Evolutionary conservation across 1,284 basidiomycete genomes (phyloP), one percentile per base, ranked within the genome.

Genomic region (Ceratobasidium sp.): DNA sequence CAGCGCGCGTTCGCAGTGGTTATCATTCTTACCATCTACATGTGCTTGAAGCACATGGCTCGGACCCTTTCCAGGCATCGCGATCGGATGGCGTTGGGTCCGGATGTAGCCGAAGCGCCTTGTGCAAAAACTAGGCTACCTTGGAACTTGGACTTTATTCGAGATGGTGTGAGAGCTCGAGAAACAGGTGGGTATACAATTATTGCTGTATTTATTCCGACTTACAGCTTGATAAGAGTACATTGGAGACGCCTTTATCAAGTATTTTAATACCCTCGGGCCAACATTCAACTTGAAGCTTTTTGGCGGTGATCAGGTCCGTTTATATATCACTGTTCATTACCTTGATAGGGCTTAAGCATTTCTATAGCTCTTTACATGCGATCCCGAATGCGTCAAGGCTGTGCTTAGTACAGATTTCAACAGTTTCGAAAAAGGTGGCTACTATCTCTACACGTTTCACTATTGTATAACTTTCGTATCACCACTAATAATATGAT

Each of bases 361-460:
- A 1, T 64, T 23, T 73, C 44, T 42, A 33, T 51, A 78, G 46
- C 39, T 77, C 44, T 78, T 66, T 40, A 70, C 80, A 92, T 91
- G 90, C 92, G 28, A 90, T 92, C 67, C 91, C 55, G 92, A 80
- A 61, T 75, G 93, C 81, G 86, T 87, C 78, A 92, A 93, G 82
- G 91, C 89, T 81, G 86, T 92, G n/a, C 84, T 91, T 2, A 86
- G 91, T 0, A 92, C 92, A 1, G 92, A 92, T 0, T 93, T 93
- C 81, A 85, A 87, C 61, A 85, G 89, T 66, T 93, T 93, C 81
- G 92, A 90, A 89, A 87, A 91, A 83, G 92, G 92, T 18, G 83
- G 85, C 28, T 84, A 33, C 51, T 26, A 49, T 15, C 42, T 18
- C 67, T 42, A 39, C 67, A 13, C 26, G 12, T 46, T 33, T 61